Evolutionary conservation across 2,329 filamentous ascomycete genomes (phyloP).

Genomic region (Xylaria multiplex): DNA sequence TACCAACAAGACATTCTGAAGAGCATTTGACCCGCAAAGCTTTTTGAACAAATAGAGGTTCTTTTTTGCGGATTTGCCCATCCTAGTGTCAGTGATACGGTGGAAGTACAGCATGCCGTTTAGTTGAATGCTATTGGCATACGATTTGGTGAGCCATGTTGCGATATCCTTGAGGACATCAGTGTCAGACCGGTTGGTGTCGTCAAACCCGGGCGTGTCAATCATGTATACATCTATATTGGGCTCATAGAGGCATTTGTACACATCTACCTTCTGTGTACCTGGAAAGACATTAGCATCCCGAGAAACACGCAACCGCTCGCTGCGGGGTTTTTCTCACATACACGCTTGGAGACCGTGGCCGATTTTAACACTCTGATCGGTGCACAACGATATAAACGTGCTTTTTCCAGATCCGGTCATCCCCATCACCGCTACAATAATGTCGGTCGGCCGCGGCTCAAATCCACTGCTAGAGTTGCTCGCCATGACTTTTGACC

Average conservation of each 20-base stretch:
- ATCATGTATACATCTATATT: background rate
- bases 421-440: constrained; percentile 12
- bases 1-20: background rate
- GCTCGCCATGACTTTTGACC: too few relatives aligned
- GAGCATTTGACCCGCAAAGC: too few relatives aligned
- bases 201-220: constrained; percentile 28
- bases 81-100: constrained; percentile 19
- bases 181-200: constrained; percentile 20
- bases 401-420: constrained; percentile 25
- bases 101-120: constrained; percentile 32
- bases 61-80: too few relatives aligned
- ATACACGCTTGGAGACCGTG: background rate
- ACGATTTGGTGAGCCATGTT: constrained; percentile 17
- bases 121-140: constrained; percentile 18
- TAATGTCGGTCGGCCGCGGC: too few relatives aligned
- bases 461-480: too few relatives aligned
- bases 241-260: too few relatives aligned
- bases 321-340: too few relatives aligned
- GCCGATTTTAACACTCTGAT: constrained; percentile 17
- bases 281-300: constrained; percentile 9
- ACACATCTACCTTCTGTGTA: background rate
- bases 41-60: too few relatives aligned
- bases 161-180: constrained; percentile 26
- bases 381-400: constrained; percentile 23
- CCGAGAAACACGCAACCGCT: too few relatives aligned